phyloP scores from a whole-genome alignment of 305 asterid species.

The Fraxinus dipetala region DNA sequence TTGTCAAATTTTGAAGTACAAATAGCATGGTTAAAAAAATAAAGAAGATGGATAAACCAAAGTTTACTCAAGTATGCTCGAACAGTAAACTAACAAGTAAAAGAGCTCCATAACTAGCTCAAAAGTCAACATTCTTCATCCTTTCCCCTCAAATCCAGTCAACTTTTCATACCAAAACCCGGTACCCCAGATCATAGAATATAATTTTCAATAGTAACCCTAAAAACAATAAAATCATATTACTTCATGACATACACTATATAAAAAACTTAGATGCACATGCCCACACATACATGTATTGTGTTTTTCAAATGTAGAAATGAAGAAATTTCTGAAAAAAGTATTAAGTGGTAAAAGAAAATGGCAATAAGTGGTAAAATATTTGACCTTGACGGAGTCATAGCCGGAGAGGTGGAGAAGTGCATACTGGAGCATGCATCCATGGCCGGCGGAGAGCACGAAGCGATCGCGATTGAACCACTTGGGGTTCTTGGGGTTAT shows the following conservation, averaged over 20 bases:
- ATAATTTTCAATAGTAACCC: not conserved
- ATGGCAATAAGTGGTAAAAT: not conserved
- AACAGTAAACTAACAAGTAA: not conserved
- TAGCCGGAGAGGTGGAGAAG: constrained; percentile 75
- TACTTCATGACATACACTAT: not conserved
- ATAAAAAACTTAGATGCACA: not conserved
- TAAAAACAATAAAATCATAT: not conserved
- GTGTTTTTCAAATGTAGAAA: not conserved
- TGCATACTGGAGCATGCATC: constrained; percentile 84
- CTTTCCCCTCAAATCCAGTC: not conserved
- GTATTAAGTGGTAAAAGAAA: not conserved
- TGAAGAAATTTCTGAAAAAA: not conserved
- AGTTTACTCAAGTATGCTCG: not conserved
- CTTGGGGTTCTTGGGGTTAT: constrained; percentile 52
- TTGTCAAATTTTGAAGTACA: no score
- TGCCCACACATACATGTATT: not conserved
- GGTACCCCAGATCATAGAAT: constrained; percentile 20
- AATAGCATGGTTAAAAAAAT: no score
- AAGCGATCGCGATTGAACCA: constrained; percentile 63
- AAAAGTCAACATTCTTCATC: not conserved
- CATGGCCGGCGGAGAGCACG: constrained; percentile 74
- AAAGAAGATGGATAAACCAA: not conserved
- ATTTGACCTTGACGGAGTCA: constrained; percentile 59
- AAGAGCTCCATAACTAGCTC: not conserved
- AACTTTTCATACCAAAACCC: not conserved